Evolutionary conservation across 148 eudicot genomes (phyloP), one percentile per base, ranked within the genome.

Genomic region (Chenopodium suecicum): DNA sequence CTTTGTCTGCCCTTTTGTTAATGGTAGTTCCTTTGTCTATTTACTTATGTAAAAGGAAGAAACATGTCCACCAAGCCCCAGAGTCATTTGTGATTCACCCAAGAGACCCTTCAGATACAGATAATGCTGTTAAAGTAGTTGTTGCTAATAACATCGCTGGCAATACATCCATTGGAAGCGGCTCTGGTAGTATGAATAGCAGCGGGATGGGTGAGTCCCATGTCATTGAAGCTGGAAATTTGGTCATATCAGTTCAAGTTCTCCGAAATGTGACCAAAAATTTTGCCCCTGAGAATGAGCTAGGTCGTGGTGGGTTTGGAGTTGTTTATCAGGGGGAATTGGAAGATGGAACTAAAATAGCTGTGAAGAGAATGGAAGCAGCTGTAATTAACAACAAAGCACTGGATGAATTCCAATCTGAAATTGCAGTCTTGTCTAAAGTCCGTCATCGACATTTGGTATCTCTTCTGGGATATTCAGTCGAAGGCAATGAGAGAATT

Each of bases 261-360:
- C 92, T 97, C 58, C 82, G 91, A 54, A 94, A 94, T 16, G 99
- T 94, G 81, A 97, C 99, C 56, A 91, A 97, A 23, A 90, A 97
- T 58, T 97, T 97, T 68, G 87, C 98, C 48, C 88, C 97, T 0
- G 95, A 89, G 60, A 97, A 97, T 63, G 99, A 92, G 89, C 88
- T 97, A 4, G 99, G 99, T 41, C 94, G 97, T 80, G 99, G 99
- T 63, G 99, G 99, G 31, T 97, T 97, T 80, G 99, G 99, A 46
- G 97, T 94, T 11, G 99, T 97, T 80, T 97, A 97, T 80, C 94
- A 97, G 87, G 99, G 99, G 65, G 96, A 93, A 83, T 76, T 97
- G 72, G 99, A 94, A 20, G 98, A 97, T 85, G 99, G 99, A 37
- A 97, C 98, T 56, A 85, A 88, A 70, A 92, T 97, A 73, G 99